Percentiles rank a stretch among this genome's conserved stretches.
These are phyloP conservation scores for Penicillium decumbens DNA, from an alignment of 2,329 filamentous ascomycete genomes.

Conservation along the genomic window DNA sequence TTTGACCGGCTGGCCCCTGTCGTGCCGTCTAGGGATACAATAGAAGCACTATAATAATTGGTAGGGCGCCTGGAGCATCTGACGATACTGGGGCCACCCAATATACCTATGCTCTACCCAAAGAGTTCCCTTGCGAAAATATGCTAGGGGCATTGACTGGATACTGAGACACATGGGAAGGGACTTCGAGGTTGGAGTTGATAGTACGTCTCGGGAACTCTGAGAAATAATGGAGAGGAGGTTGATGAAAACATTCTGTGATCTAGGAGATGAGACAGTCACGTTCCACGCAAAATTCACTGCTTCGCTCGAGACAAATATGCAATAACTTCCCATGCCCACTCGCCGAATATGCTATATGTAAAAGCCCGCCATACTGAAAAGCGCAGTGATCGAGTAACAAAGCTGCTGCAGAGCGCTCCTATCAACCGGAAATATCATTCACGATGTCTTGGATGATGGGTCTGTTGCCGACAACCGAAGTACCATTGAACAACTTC, in stretches of 20 bases:
- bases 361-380: neutral
- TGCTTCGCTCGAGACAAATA: neutral
- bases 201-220: neutral
- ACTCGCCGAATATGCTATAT: neutral
- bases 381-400: neutral
- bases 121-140: neutral
- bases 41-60: too few relatives aligned
- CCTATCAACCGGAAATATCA: constrained; percentile 46
- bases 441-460: constrained; percentile 75
- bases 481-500: constrained; percentile 46
- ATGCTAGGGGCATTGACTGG: neutral
- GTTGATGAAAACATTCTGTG: neutral
- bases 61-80: too few relatives aligned
- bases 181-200: neutral
- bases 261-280: neutral
- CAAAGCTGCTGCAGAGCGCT: neutral
- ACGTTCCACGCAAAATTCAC: neutral
- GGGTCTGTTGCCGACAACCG: constrained; percentile 61
- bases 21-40: too few relatives aligned
- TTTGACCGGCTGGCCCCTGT: too few relatives aligned
- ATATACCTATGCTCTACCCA: too few relatives aligned
- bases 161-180: neutral
- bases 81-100: too few relatives aligned
- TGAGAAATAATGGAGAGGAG: too few relatives aligned
- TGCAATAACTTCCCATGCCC: neutral